These are phyloP conservation scores for Penicillium hordei DNA, from an alignment of 2,329 filamentous ascomycete genomes.

Conservation along the genomic window DNA sequence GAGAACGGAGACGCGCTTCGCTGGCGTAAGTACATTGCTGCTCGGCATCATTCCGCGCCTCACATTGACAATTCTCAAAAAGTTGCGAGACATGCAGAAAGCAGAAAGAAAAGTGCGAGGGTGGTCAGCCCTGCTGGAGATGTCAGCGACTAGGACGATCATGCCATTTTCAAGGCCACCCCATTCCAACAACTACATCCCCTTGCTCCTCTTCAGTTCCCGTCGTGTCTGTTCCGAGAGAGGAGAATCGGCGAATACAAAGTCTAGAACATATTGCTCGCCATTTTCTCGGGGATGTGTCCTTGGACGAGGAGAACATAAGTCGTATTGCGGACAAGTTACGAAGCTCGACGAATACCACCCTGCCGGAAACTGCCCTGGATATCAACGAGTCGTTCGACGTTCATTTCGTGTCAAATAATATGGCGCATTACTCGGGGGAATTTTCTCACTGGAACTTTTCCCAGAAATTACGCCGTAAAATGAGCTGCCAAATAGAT, in stretches of 20 bases:
- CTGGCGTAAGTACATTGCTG: slow-evolving; percentile 12
- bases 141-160: slow-evolving; percentile 52
- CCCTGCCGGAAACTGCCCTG: slow-evolving; percentile 4
- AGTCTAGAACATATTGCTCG: slow-evolving; percentile 15
- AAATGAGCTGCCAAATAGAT: slow-evolving; percentile 39
- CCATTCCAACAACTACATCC: slow-evolving; percentile 30
- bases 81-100: slow-evolving; percentile 56
- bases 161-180: slow-evolving; percentile 46
- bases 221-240: neutral
- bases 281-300: slow-evolving; percentile 18
- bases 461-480: slow-evolving; percentile 41
- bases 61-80: neutral
- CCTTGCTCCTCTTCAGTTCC: neutral
- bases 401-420: slow-evolving; percentile 8
- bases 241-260: neutral
- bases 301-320: slow-evolving; percentile 15
- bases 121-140: slow-evolving; percentile 53
- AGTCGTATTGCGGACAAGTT: slow-evolving; percentile 11
- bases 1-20: slow-evolving; percentile 13
- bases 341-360: neutral
- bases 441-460: slow-evolving; percentile 48
- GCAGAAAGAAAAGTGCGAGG: slow-evolving; percentile 58
- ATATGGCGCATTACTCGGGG: slow-evolving; percentile 37
- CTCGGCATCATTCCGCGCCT: neutral
- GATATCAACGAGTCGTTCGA: slow-evolving; percentile 18